Conservation (phyloP, 305 asterid species). For the Solanum chacoense region DNA sequence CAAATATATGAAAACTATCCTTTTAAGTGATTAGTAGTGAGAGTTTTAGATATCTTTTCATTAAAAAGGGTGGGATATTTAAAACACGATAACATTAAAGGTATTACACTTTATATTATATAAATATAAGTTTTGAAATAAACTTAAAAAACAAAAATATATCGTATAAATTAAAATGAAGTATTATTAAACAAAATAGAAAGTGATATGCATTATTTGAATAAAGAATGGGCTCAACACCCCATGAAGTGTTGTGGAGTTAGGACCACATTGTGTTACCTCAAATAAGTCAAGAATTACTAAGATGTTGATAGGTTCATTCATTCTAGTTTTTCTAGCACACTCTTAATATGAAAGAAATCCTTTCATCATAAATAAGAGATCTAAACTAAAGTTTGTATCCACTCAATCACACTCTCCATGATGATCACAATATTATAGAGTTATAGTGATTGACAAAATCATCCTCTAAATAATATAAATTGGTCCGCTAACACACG, state of each 20-base stretch:
- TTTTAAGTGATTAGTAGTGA: neutral
- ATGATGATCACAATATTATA: neutral
- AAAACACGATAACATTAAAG: neutral
- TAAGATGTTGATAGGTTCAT: neutral
- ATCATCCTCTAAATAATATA: neutral
- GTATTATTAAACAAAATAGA: neutral
- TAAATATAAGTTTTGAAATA: neutral
- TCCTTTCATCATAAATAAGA: neutral
- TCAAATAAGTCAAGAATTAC: neutral
- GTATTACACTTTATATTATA: too few relatives aligned
- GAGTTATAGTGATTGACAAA: neutral
- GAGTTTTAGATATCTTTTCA: neutral
- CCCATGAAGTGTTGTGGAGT: neutral
- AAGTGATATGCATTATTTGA: neutral
- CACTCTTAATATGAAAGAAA: neutral
- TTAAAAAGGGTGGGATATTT: neutral
- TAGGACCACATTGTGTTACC: neutral
- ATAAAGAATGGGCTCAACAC: neutral
- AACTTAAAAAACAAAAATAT: neutral
- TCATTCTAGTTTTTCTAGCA: neutral
- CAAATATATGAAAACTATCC: neutral
- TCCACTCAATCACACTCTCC: neutral
- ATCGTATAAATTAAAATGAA: neutral
- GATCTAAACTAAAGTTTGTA: neutral
- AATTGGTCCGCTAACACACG: neutral